Conservation (phyloP, 2,329 filamentous ascomycete genomes). For the Pseudopithomyces chartarum region DNA sequence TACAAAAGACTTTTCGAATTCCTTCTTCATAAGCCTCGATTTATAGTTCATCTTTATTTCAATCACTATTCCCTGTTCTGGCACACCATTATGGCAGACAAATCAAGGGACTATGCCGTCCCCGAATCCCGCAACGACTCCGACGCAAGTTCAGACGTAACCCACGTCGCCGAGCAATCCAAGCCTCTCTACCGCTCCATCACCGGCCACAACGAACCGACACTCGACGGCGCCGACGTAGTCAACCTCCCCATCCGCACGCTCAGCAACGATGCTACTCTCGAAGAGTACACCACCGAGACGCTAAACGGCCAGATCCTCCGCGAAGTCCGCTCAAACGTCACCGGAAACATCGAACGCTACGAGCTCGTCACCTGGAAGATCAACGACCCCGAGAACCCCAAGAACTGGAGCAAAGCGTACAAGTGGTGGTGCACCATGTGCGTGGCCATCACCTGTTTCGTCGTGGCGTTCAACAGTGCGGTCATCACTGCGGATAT, state of each 20-base stretch:
- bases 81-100: constrained; percentile 12
- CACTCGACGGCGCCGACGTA: constrained; percentile 47
- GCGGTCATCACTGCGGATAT: constrained; percentile 81
- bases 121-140: constrained; percentile 6
- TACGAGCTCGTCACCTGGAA: constrained; percentile 74
- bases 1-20: too few species aligned
- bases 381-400: constrained; percentile 74
- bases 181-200: constrained; percentile 23
- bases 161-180: constrained; percentile 15
- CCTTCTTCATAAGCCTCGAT: neutral
- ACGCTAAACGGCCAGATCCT: constrained; percentile 66
- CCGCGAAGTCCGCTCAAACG: constrained; percentile 59
- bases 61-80: neutral
- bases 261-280: constrained; percentile 58
- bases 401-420: constrained; percentile 81
- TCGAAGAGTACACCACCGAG: constrained; percentile 71
- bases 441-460: constrained; percentile 69
- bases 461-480: constrained; percentile 59
- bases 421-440: constrained; percentile 83
- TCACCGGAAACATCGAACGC: constrained; percentile 52
- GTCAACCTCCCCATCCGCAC: constrained; percentile 69
- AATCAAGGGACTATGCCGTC: neutral
- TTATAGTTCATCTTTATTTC: neutral
- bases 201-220: constrained; percentile 13
- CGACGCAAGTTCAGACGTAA: constrained; percentile 21